Evolutionary conservation across 1,284 basidiomycete species (phyloP).

Genomic region (Porodaedalea pini): DNA sequence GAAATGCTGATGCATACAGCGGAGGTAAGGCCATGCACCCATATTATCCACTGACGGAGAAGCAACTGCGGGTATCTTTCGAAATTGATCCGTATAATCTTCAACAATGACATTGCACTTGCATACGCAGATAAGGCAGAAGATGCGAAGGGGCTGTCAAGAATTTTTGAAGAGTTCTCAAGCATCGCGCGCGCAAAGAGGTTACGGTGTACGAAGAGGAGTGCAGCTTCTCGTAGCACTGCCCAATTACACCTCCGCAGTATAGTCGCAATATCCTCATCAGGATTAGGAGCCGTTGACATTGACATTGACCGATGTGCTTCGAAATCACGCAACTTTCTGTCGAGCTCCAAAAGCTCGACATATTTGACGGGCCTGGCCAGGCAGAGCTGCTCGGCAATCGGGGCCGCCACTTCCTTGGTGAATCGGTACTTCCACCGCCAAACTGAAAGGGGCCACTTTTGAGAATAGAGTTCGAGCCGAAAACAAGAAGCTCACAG

Average conservation of each 20-base stretch:
- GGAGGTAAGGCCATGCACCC: constrained; percentile 9
- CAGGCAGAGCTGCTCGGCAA: constrained; percentile 2
- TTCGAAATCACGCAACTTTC: constrained; percentile 14
- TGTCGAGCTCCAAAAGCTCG: constrained; percentile 16
- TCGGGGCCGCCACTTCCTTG: too few relatives aligned
- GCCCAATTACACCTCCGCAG: constrained; percentile 4
- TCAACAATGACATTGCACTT: constrained; percentile 9
- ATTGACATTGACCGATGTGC: background rate
- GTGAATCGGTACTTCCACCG: too few relatives aligned
- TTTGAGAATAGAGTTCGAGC: constrained; percentile 10
- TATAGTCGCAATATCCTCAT: background rate
- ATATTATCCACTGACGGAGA: constrained; percentile 10
- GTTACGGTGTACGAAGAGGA: constrained; percentile 12
- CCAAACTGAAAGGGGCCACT: constrained; percentile 5
- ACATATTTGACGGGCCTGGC: constrained; percentile 7
- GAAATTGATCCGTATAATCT: constrained; percentile 5
- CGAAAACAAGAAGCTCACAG: constrained; percentile 12
- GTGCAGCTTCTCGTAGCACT: constrained; percentile 3
- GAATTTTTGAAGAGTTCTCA: background rate
- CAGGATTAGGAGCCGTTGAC: background rate
- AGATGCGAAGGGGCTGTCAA: constrained; percentile 6
- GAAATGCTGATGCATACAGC: background rate
- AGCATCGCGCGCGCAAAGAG: constrained; percentile 13
- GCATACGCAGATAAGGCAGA: constrained; percentile 14
- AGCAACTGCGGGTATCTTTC: constrained; percentile 3